A percentile compares a stretch with the other conserved stretches of the same genome.
Evolutionary conservation across 495 filamentous ascomycete genomes (phyloP).

Genomic region (Chaetomium cochliodes): DNA sequence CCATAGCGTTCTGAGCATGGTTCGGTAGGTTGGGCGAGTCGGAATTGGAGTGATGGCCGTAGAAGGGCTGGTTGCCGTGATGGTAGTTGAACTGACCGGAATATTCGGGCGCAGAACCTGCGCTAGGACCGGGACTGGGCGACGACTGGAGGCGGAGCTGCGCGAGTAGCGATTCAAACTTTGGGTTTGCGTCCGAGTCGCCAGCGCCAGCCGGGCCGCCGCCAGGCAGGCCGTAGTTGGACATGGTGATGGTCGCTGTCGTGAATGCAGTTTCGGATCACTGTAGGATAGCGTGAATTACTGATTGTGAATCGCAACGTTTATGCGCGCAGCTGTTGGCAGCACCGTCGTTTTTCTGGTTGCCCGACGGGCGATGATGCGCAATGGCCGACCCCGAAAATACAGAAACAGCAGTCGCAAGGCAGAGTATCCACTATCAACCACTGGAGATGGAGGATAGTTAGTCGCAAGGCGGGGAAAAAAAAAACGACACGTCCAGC

Average conservation of each 20-base stretch:
- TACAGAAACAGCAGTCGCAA: not conserved
- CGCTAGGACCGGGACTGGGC: constrained; percentile 31
- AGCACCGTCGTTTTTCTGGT: not conserved
- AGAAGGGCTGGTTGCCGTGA: constrained; percentile 40
- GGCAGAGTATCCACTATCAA: not conserved
- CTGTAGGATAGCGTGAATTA: not conserved
- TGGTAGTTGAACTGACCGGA: constrained; percentile 35
- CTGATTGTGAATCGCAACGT: not conserved
- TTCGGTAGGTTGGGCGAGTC: constrained; percentile 35
- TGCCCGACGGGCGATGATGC: constrained; percentile 10
- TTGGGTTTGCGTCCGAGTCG: constrained; percentile 31
- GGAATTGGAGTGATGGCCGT: constrained; percentile 36
- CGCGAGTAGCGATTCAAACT: constrained; percentile 38
- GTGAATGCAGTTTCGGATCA: constrained; percentile 2
- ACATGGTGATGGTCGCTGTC: constrained; percentile 34
- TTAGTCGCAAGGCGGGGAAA: not conserved
- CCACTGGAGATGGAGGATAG: not conserved
- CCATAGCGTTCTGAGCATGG: constrained; percentile 29
- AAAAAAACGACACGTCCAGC: not conserved
- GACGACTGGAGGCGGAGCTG: constrained; percentile 40
- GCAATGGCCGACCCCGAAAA: not conserved
- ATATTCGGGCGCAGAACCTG: constrained; percentile 21
- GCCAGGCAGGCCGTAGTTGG: constrained; percentile 45
- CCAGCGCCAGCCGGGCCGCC: constrained; percentile 26
- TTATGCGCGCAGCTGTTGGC: not conserved